phyloP scores from a whole-genome alignment of 176 grass and related monocot species.

The Juncus effusus region DNA sequence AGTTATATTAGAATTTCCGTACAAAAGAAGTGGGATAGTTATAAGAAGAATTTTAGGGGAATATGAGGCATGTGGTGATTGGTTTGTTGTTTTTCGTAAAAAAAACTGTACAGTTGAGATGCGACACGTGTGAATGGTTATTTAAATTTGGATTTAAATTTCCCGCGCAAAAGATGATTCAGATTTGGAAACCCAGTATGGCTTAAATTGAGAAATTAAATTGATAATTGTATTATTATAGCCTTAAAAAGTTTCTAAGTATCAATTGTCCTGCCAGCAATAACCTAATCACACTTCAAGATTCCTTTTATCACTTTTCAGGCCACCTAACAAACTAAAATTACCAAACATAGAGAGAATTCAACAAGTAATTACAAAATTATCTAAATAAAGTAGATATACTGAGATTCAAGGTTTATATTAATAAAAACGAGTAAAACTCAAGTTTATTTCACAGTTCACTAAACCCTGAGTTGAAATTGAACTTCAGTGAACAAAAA shows the following conservation, averaged over 20 bases:
- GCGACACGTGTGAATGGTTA: background rate
- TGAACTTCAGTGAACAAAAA: background rate
- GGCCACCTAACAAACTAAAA: background rate
- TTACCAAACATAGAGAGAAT: background rate
- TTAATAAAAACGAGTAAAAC: background rate
- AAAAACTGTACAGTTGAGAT: background rate
- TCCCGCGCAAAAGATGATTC: too few relatives aligned
- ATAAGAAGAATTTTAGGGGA: background rate
- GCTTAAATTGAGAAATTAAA: background rate
- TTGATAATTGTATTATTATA: conserved; percentile 5
- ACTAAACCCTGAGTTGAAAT: background rate
- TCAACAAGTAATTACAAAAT: conserved; percentile 1
- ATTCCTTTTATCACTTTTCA: conserved; percentile 1
- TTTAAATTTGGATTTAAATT: conserved; percentile 7
- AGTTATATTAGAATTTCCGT: background rate
- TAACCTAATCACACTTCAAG: background rate
- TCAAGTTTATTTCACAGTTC: background rate
- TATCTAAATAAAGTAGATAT: background rate
- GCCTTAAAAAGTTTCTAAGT: background rate
- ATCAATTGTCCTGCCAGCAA: background rate
- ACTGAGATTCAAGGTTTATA: background rate
- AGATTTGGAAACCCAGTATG: too few relatives aligned
- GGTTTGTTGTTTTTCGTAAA: background rate
- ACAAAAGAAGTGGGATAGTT: background rate
- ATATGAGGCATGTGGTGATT: conserved; percentile 24